Conservation (phyloP, 345 rosid genomes). For the Mercurialis annua region DNA sequence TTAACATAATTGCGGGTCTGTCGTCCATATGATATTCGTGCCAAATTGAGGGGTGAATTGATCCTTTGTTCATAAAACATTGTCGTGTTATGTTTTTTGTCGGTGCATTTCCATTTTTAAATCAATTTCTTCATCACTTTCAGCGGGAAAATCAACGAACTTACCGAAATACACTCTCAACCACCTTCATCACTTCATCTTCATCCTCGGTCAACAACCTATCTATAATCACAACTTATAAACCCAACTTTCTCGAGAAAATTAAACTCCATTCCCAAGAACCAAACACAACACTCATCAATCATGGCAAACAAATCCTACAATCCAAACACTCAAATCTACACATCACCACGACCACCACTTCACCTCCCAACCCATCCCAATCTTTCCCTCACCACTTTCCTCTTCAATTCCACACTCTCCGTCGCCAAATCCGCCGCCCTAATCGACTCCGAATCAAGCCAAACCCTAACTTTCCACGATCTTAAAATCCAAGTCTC, state of each 20-base stretch:
- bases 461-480: conserved; percentile 6
- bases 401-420: conserved; percentile 17
- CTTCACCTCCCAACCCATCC: conserved; percentile 4
- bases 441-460: conserved; percentile 13
- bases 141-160: neutral
- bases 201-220: neutral
- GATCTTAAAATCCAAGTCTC: conserved; percentile 18
- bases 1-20: too few species aligned
- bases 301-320: conserved; percentile 2
- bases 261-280: neutral
- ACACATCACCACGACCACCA: conserved; percentile 16
- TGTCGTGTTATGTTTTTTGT: too few species aligned
- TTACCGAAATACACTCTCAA: neutral
- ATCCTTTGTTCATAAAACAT: too few species aligned
- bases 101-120: too few species aligned
- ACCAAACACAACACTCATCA: neutral
- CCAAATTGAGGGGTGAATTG: too few species aligned
- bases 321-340: conserved; percentile 10
- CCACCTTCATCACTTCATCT: neutral
- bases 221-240: neutral
- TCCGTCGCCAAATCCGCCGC: conserved; percentile 7
- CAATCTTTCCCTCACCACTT: conserved; percentile 17
- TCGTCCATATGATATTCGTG: too few species aligned
- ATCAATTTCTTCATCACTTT: too few species aligned
- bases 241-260: neutral